These are phyloP conservation scores for Rhipidocladum racemiflorum DNA, from an alignment of 176 grass and related monocot species.

Conservation along the genomic window DNA sequence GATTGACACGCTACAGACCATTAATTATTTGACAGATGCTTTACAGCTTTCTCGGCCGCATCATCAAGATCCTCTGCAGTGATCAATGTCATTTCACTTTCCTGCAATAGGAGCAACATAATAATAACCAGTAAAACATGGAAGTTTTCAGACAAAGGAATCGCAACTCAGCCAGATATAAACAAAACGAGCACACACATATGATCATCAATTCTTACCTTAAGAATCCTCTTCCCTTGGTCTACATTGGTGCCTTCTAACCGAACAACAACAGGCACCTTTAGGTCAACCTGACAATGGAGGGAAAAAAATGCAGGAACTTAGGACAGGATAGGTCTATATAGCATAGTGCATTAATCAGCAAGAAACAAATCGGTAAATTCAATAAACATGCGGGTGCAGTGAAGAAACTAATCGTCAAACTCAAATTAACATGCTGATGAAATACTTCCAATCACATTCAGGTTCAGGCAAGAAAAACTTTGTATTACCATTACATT, in stretches of 20 bases:
- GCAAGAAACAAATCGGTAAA: background rate
- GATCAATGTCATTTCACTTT: slow-evolving; percentile 92
- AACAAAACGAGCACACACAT: background rate
- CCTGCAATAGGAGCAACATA: slow-evolving; percentile 46
- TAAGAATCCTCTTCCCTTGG: slow-evolving; percentile 99
- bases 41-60: slow-evolving; percentile 91
- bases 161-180: background rate
- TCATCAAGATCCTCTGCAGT: slow-evolving; percentile 98
- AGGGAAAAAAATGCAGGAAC: background rate
- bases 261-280: slow-evolving; percentile 97
- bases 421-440: background rate
- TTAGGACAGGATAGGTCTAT: background rate
- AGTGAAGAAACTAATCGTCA: background rate
- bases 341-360: background rate
- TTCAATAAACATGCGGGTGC: background rate
- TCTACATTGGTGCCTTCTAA: slow-evolving; percentile 99
- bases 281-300: slow-evolving; percentile 69
- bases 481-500: background rate
- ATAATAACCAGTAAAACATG: background rate
- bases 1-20: slow-evolving; percentile 3
- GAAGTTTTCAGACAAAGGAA: background rate
- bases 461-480: background rate
- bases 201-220: slow-evolving; percentile 50
- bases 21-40: slow-evolving; percentile 56
- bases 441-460: background rate